Percentiles rank a stretch among this genome's conserved stretches.
Conservation (phyloP, 768 basidiomycete species). For the Crucibulum laeve region DNA sequence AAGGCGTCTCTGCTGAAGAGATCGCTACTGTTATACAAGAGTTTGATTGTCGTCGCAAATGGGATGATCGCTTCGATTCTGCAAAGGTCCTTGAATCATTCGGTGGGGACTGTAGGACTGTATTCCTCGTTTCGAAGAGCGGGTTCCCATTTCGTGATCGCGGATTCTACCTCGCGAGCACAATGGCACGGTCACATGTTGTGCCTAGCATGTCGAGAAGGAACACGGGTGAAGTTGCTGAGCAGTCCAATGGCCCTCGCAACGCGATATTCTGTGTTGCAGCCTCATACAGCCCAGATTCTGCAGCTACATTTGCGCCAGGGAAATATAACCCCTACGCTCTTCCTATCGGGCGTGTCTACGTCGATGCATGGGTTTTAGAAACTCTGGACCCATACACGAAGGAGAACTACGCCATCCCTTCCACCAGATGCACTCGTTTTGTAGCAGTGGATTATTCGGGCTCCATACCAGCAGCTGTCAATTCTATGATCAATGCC, state of each 20-base stretch:
- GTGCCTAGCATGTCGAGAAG: conserved; percentile 35
- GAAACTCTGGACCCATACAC: conserved; percentile 97
- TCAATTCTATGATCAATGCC: conserved; percentile 84
- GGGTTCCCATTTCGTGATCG: conserved; percentile 90
- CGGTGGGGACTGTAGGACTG: conserved; percentile 68
- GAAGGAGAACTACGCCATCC: conserved; percentile 90
- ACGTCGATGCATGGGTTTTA: conserved; percentile 92
- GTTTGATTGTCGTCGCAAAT: conserved; percentile 67
- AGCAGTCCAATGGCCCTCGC: conserved; percentile 33
- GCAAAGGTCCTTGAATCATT: conserved; percentile 68
- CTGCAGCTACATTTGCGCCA: conserved; percentile 48
- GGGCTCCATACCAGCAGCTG: conserved; percentile 77
- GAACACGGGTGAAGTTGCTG: conserved; percentile 36
- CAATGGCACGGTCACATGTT: conserved; percentile 56
- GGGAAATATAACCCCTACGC: conserved; percentile 72
- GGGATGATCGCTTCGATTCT: conserved; percentile 87
- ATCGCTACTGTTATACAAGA: conserved; percentile 69
- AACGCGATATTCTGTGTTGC: conserved; percentile 80
- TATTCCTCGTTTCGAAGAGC: conserved; percentile 69
- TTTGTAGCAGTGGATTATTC: conserved; percentile 84
- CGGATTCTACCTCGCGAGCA: conserved; percentile 78
- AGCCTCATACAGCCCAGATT: conserved; percentile 74
- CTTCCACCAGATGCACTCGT: conserved; percentile 84
- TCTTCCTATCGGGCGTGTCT: conserved; percentile 75
- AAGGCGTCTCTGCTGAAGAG: conserved; percentile 92